phyloP scores from a whole-genome alignment of 345 rosid species.

The Geranium rotundifolium region DNA sequence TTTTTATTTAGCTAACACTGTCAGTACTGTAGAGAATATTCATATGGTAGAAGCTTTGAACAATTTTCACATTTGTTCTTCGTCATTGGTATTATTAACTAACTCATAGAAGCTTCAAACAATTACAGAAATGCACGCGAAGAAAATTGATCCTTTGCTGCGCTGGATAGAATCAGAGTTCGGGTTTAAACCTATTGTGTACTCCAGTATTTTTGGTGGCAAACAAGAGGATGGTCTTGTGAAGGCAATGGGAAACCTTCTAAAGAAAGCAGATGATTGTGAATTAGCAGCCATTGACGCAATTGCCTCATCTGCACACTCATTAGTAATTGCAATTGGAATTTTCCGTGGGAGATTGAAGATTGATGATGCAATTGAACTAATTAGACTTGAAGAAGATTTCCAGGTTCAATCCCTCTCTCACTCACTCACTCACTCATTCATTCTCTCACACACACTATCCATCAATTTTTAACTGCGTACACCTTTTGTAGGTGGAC shows the following conservation, averaged over 20 bases:
- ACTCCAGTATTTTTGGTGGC: constrained; percentile 74
- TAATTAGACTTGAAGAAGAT: constrained; percentile 94
- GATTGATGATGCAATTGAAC: constrained; percentile 77
- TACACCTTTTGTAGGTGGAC: constrained; percentile 45
- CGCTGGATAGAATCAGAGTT: constrained; percentile 78
- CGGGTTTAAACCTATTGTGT: constrained; percentile 62
- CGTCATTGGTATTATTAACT: too few relatives aligned
- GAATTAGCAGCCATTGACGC: constrained; percentile 91
- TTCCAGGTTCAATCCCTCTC: constrained; percentile 40
- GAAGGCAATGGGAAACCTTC: constrained; percentile 48
- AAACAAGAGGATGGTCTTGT: constrained; percentile 73
- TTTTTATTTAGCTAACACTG: too few relatives aligned
- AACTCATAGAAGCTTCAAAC: too few relatives aligned
- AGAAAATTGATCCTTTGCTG: constrained; percentile 80
- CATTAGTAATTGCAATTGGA: constrained; percentile 58
- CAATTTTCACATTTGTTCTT: too few relatives aligned
- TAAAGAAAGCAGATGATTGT: constrained; percentile 55
- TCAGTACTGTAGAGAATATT: too few relatives aligned
- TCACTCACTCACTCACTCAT: not conserved
- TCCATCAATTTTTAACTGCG: not conserved
- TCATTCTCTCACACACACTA: not conserved
- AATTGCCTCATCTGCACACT: constrained; percentile 76
- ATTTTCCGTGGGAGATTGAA: constrained; percentile 58
- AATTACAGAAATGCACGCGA: constrained; percentile 55
- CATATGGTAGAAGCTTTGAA: too few relatives aligned